These are phyloP conservation scores for Candida mesenterica DNA, from an alignment of 1,139 yeast species.

Conservation along the genomic window DNA sequence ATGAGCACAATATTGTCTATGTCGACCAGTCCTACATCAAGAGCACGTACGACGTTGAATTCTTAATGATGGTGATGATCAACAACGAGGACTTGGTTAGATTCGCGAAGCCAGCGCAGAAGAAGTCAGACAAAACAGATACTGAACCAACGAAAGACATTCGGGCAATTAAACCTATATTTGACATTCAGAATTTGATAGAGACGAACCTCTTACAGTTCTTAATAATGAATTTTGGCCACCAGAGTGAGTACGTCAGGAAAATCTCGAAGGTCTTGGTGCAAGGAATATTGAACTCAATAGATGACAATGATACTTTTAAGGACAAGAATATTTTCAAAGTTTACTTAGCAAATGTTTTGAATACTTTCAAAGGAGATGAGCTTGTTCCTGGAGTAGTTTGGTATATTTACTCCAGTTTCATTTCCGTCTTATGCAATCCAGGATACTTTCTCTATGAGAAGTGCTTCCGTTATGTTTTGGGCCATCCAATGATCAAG, in stretches of 20 bases:
- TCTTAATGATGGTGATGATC: slow-evolving; percentile 53
- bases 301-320: slow-evolving; percentile 32
- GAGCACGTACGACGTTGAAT: slow-evolving; percentile 58
- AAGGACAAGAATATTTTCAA: slow-evolving; percentile 60
- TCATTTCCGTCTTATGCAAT: slow-evolving; percentile 56
- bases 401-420: slow-evolving; percentile 44
- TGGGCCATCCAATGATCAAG: slow-evolving; percentile 55
- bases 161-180: slow-evolving; percentile 14
- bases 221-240: slow-evolving; percentile 48
- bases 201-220: slow-evolving; percentile 61
- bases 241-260: slow-evolving; percentile 12
- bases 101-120: slow-evolving; percentile 22
- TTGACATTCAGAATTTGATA: slow-evolving; percentile 57
- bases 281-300: slow-evolving; percentile 39
- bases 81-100: slow-evolving; percentile 62
- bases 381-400: slow-evolving; percentile 24
- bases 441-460: slow-evolving; percentile 79
- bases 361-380: slow-evolving; percentile 41
- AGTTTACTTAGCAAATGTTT: slow-evolving; percentile 59
- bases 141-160: slow-evolving; percentile 16
- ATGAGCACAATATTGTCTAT: slow-evolving; percentile 12
- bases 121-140: slow-evolving; percentile 4
- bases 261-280: slow-evolving; percentile 38
- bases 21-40: slow-evolving; percentile 19
- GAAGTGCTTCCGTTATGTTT: slow-evolving; percentile 57